Evolutionary conservation across 768 basidiomycete species (phyloP), one percentile per base, ranked within the genome.

Genomic region (Lenzites betulinus): DNA sequence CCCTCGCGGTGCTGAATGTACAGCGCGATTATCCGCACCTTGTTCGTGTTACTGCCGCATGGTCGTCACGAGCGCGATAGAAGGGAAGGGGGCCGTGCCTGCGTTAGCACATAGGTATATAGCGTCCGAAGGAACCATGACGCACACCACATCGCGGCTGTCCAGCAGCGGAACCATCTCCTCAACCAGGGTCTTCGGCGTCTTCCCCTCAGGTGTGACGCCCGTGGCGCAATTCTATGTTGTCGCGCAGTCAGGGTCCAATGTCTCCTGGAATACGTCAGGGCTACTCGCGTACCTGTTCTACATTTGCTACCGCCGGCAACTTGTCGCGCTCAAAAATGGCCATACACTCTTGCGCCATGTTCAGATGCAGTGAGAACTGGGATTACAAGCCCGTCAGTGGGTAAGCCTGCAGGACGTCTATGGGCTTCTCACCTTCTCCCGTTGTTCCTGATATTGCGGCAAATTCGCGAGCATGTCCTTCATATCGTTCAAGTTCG

Each of bases 151-250:
- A 18, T 91, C 88, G 54, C 87, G 82, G 70, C 90, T 89, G 69
- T 95, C 96, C 25, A 99, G 80, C 30, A 99, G 76, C 0, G 97
- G 96, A 0, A 99, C 95, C 97, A 99, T 98, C 72, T 99, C 95
- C 71, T 98, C 97, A 1, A 99, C 95, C 3, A 99, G 76, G 0
- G 84, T 85, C 72, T 97, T 98, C 1, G 97, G 97, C n/a, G 86
- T 80, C 76, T 97, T 98, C 1, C 95, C 95, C 67, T 98, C 93
- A 0, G 90, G 79, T 7, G 92, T 98, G 36, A 90, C 67, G 15
- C 96, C 96, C 4, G 97, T 99, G 1, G 97, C 91, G 67, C 95
- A 98, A 73, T 88, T 90, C 93, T 98, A 66, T n/a, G 16, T 20
- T 18, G 13, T 35, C 12, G 36, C 39, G 36, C 18, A 38, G 25